phyloP scores from a whole-genome alignment of 2,329 filamentous ascomycete species.

The Scytalidium lignicola region DNA sequence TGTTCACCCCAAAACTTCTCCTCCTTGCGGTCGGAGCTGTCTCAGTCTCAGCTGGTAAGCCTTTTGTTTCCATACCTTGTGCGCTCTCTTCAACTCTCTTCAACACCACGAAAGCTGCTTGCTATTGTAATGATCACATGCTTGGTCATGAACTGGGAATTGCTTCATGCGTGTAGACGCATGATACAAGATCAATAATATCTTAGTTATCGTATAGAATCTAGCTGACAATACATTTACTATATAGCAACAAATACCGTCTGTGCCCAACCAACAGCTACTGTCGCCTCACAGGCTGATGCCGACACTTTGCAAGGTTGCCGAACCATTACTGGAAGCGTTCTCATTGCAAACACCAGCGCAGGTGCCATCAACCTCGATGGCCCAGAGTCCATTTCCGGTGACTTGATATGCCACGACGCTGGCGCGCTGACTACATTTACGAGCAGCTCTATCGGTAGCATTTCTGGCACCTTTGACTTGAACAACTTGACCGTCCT shows the following conservation, averaged over 20 bases:
- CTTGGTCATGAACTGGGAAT: too few species aligned
- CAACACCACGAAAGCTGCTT: too few species aligned
- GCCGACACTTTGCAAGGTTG: conserved; percentile 21
- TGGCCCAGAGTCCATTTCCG: conserved; percentile 52
- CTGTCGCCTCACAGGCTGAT: conserved; percentile 26
- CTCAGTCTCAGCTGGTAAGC: conserved; percentile 22
- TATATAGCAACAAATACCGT: conserved; percentile 7
- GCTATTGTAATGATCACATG: too few species aligned
- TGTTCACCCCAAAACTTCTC: conserved; percentile 20
- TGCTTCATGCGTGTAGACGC: too few species aligned
- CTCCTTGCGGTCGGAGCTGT: conserved; percentile 17
- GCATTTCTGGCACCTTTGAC: conserved; percentile 65
- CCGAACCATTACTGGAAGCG: conserved; percentile 24
- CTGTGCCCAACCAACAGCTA: conserved; percentile 25
- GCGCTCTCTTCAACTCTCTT: too few species aligned
- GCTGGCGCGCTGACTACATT: conserved; percentile 60
- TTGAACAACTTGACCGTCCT: conserved; percentile 66
- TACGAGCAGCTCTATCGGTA: conserved; percentile 52
- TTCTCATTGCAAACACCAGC: conserved; percentile 28
- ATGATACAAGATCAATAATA: too few species aligned
- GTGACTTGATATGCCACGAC: conserved; percentile 55
- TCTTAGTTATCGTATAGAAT: too few species aligned
- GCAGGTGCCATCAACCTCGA: conserved; percentile 48
- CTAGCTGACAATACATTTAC: neutral
- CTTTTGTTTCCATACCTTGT: neutral